A percentile compares a stretch with the other conserved stretches of the same genome.
Evolutionary conservation across 805 yeast species (phyloP).

Genomic region (Pichia heedii): DNA sequence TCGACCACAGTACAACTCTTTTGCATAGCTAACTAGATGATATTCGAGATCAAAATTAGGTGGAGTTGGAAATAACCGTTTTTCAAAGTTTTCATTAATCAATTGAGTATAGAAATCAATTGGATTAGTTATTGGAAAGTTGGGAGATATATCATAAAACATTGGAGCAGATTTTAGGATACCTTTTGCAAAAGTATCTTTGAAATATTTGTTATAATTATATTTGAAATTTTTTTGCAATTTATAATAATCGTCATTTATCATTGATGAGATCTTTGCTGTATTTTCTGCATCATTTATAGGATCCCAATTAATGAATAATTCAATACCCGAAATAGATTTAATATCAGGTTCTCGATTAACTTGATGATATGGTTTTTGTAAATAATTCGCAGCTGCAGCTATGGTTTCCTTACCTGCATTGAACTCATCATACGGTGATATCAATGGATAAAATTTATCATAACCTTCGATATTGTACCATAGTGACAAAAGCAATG

Average conservation of each 20-base stretch:
- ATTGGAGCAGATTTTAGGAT: neutral
- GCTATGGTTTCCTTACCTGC: slow-evolving; percentile 74
- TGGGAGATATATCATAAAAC: neutral
- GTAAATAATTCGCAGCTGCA: slow-evolving; percentile 52
- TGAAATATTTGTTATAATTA: slow-evolving; percentile 14
- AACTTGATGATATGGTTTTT: slow-evolving; percentile 45
- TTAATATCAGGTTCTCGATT: slow-evolving; percentile 19
- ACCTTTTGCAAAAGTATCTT: neutral
- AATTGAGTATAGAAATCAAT: slow-evolving; percentile 23
- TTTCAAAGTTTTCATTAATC: too few species aligned
- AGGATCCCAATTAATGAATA: neutral
- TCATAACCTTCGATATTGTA: slow-evolving; percentile 53
- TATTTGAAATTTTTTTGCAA: slow-evolving; percentile 12
- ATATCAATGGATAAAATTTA: slow-evolving; percentile 43
- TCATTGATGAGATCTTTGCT: neutral
- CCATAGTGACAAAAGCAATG: slow-evolving; percentile 45
- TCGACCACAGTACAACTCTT: neutral
- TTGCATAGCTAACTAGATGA: neutral
- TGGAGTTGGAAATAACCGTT: neutral
- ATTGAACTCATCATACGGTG: slow-evolving; percentile 56
- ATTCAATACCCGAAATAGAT: slow-evolving; percentile 13
- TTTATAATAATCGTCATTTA: neutral
- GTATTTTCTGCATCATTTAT: neutral
- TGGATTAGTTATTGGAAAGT: neutral
- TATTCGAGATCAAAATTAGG: neutral